These are phyloP conservation scores for Colletotrichum simmondsii DNA, from an alignment of 2,329 filamentous ascomycete genomes.

Conservation along the genomic window DNA sequence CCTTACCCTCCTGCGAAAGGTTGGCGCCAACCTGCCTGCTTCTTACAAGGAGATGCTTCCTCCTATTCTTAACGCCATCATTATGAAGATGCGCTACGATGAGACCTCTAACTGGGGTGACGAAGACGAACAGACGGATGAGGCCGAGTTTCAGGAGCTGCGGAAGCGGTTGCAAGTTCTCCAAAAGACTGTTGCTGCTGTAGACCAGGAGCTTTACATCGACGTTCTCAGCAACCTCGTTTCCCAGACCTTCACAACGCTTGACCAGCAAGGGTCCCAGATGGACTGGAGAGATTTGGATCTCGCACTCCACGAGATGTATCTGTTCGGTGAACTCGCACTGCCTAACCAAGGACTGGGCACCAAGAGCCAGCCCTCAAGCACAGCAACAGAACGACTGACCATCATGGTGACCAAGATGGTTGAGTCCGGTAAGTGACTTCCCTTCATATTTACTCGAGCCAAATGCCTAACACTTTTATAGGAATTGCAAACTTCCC, in stretches of 20 bases:
- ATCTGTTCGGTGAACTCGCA: constrained; percentile 93
- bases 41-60: constrained; percentile 86
- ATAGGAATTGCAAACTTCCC: constrained; percentile 84
- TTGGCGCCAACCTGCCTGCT: constrained; percentile 72
- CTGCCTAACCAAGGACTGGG: constrained; percentile 89
- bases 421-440: constrained; percentile 83
- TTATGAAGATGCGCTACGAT: constrained; percentile 97
- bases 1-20: constrained; percentile 88
- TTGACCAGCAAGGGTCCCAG: constrained; percentile 77
- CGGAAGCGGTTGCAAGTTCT: constrained; percentile 89
- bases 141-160: constrained; percentile 96
- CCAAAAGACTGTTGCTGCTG: constrained; percentile 91
- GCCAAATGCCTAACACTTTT: constrained; percentile 38
- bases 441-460: constrained; percentile 10
- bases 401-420: constrained; percentile 95
- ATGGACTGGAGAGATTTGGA: constrained; percentile 97
- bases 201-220: constrained; percentile 89
- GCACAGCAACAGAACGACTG: constrained; percentile 81
- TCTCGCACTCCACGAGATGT: constrained; percentile 94
- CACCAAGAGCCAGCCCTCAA: constrained; percentile 83
- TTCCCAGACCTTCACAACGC: constrained; percentile 84
- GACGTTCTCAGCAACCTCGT: constrained; percentile 89
- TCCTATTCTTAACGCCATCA: constrained; percentile 90
- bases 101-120: constrained; percentile 94
- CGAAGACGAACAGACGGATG: constrained; percentile 94